Conservation (phyloP, 1,284 basidiomycete species). For the Bjerkandera adusta region DNA sequence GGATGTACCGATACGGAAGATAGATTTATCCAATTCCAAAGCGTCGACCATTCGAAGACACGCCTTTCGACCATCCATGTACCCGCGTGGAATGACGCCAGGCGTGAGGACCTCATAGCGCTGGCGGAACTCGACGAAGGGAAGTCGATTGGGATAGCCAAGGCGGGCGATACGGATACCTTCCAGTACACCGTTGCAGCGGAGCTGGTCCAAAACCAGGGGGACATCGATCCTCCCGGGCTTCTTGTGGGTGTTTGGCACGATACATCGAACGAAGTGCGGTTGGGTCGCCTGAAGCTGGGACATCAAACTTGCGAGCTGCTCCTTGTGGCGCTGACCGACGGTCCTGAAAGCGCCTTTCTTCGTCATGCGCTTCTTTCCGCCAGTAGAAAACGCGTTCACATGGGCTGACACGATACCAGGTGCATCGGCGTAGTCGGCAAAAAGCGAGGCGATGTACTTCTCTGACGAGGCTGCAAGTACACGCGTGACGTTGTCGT, state of each 20-base stretch:
- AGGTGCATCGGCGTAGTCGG: conserved; percentile 70
- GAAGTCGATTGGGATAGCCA: conserved; percentile 95
- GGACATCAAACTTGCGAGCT: conserved; percentile 87
- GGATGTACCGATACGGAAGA: conserved; percentile 92
- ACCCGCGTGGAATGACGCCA: conserved; percentile 88
- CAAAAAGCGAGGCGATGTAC: conserved; percentile 83
- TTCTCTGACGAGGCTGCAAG: conserved; percentile 82
- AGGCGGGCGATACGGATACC: conserved; percentile 98
- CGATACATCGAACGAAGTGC: conserved; percentile 98
- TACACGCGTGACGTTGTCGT: conserved; percentile 93
- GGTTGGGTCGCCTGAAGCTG: conserved; percentile 95
- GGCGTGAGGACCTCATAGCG: conserved; percentile 97
- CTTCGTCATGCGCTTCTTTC: conserved; percentile 82
- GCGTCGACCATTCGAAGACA: conserved; percentile 92
- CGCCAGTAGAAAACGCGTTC: conserved; percentile 44
- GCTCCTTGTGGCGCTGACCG: conserved; percentile 95
- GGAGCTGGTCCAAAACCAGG: conserved; percentile 93
- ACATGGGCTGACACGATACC: conserved; percentile 30
- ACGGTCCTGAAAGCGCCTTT: conserved; percentile 98
- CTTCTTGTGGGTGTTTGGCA: conserved; percentile 92
- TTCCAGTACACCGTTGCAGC: conserved; percentile 99
- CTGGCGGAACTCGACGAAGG: conserved; percentile 96
- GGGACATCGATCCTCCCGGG: conserved; percentile 93
- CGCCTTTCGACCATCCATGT: conserved; percentile 97
- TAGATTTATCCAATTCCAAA: conserved; percentile 82